A percentile compares a stretch with the other conserved stretches of the same genome.
Evolutionary conservation across 331 rosid species (phyloP).

Genomic region (Acacia concinna): DNA sequence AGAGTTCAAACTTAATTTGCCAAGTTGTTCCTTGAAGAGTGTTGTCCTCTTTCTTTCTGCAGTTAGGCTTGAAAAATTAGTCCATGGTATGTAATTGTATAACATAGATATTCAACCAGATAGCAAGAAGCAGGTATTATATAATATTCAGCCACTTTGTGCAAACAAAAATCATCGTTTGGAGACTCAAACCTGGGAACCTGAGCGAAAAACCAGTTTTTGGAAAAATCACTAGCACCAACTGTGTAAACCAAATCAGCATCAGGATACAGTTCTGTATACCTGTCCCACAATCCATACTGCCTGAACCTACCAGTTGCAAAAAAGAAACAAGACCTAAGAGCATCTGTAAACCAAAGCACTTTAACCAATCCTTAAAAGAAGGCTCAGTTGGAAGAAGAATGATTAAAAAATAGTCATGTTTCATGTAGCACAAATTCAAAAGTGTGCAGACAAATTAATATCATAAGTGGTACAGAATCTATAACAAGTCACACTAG

Average conservation of each 20-base stretch:
- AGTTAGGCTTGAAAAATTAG: conserved; percentile 29
- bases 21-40: conserved; percentile 80
- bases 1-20: conserved; percentile 76
- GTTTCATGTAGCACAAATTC: conserved; percentile 9
- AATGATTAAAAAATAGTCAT: conserved; percentile 2
- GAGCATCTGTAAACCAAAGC: conserved; percentile 17
- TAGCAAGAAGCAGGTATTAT: conserved; percentile 6
- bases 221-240: conserved; percentile 63
- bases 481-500: not conserved
- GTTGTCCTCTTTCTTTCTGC: conserved; percentile 62
- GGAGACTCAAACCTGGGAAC: conserved; percentile 58
- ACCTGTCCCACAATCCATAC: conserved; percentile 89
- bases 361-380: conserved; percentile 7
- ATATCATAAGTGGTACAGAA: not conserved
- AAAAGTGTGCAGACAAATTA: conserved; percentile 3
- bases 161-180: conserved; percentile 8
- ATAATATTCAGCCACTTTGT: conserved; percentile 21
- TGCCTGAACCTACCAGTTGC: conserved; percentile 74
- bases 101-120: conserved; percentile 21
- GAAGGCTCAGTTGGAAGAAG: conserved; percentile 24
- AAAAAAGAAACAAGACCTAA: conserved; percentile 22
- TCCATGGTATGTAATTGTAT: not conserved
- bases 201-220: conserved; percentile 86
- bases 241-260: conserved; percentile 67
- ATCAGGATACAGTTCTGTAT: conserved; percentile 74